A percentile compares a stretch with the other conserved stretches of the same genome.
Conservation (phyloP, 768 basidiomycete species). For the Lyophyllum shimeji region DNA sequence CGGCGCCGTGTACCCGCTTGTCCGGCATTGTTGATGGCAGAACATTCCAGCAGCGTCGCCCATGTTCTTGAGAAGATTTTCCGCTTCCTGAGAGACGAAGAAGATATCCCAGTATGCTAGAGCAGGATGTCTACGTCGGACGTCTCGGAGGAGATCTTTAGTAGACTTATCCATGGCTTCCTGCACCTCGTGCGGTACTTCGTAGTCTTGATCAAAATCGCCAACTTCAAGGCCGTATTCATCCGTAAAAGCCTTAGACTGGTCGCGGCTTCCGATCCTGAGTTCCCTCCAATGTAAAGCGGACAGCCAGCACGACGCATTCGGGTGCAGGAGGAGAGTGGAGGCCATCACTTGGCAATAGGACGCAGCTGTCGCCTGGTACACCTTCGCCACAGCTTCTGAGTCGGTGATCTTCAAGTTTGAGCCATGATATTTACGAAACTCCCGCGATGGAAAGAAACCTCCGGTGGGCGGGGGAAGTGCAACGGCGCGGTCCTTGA, state of each 20-base stretch:
- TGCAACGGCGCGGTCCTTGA: neutral
- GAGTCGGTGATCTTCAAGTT: neutral
- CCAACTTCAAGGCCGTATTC: neutral
- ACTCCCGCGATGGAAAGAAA: neutral
- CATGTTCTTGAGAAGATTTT: neutral
- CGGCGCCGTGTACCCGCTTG: neutral
- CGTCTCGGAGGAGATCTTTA: neutral
- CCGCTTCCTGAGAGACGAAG: neutral
- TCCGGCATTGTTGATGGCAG: neutral
- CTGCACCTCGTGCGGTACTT: neutral
- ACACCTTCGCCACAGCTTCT: neutral
- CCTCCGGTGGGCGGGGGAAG: neutral
- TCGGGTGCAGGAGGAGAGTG: neutral
- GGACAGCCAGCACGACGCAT: neutral
- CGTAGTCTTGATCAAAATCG: neutral
- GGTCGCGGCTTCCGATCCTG: neutral
- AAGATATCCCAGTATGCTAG: slow-evolving; percentile 9
- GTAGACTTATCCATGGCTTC: neutral
- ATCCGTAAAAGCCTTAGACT: slow-evolving; percentile 2
- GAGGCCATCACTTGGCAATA: neutral
- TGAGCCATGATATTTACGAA: neutral
- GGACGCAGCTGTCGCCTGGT: neutral
- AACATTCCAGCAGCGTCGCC: neutral
- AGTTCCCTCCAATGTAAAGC: neutral
- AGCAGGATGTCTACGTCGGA: neutral